These are phyloP conservation scores for Aspergillus candidus DNA, from an alignment of 2,329 filamentous ascomycete genomes.

Conservation along the genomic window DNA sequence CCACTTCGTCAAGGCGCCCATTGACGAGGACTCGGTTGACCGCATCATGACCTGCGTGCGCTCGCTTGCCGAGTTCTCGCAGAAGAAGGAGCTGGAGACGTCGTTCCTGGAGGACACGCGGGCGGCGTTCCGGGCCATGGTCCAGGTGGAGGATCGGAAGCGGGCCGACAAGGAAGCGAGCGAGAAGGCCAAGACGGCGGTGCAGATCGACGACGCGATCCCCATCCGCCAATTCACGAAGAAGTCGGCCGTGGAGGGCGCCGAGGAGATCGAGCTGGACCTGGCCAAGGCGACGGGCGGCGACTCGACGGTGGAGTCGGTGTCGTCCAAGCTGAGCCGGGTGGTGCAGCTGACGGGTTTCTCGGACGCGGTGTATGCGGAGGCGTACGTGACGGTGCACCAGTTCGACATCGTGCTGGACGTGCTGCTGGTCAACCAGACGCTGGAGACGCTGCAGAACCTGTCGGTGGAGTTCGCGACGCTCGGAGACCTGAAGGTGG, in stretches of 20 bases:
- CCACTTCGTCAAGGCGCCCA: constrained; percentile 95
- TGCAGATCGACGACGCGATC: constrained; percentile 94
- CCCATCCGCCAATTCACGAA: constrained; percentile 87
- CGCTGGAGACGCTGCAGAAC: constrained; percentile 91
- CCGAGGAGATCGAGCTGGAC: constrained; percentile 81
- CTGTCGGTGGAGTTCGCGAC: constrained; percentile 98
- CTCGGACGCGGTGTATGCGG: constrained; percentile 96
- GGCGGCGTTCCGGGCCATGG: constrained; percentile 95
- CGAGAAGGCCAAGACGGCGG: constrained; percentile 86
- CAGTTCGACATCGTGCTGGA: constrained; percentile 98
- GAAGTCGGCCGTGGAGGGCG: constrained; percentile 75
- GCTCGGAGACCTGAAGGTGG: constrained; percentile 92
- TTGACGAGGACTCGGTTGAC: constrained; percentile 97
- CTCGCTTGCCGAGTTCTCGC: constrained; percentile 79
- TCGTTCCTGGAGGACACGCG: constrained; percentile 93
- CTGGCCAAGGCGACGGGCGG: constrained; percentile 91
- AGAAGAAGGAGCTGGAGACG: constrained; percentile 83
- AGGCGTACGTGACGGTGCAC: constrained; percentile 97
- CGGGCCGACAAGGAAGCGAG: constrained; percentile 87
- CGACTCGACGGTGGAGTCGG: constrained; percentile 74
- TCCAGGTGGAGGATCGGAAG: constrained; percentile 96
- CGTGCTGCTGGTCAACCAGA: constrained; percentile 94
- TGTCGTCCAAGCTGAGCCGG: constrained; percentile 88
- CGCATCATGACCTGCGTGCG: constrained; percentile 97
- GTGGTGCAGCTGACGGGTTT: constrained; percentile 97